Base-by-base conservation (phyloP, 2,329 filamentous ascomycete genomes). In the Beauveria sp. region DNA sequence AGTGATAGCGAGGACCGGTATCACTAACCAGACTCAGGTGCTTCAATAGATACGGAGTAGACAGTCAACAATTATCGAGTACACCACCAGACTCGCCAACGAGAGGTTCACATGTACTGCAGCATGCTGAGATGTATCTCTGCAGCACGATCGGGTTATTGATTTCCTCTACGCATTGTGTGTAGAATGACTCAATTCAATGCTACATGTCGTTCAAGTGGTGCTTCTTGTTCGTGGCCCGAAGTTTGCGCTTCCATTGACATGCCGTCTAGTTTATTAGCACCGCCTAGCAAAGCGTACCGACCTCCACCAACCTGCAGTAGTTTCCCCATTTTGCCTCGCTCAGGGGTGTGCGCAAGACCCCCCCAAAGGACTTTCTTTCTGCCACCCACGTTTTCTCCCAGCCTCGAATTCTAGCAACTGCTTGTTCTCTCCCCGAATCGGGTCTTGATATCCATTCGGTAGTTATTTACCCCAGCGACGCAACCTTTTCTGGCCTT, bases 321-420 rank as follows among this genome's bases (percentile, higher is more conserved):
- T 55, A 58, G 56, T 47, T 54, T 60, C 49, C 28, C 58, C 53
- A 56, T 38, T 57, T 57, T 50, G 18, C 28, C n/a, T 51, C 24
- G 45, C 22, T 61, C 60, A 61, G 60, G 60, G 60, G 60, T 61
- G 52, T 52, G 60, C 45, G 60, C 52, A 61, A 56, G 52, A 61
- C 45, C 45, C 52, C 47, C 47, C 57, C 38, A 40, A 22, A 24
- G 10, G 40, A 34, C 40, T 49, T 55, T 54, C 42, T 60, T 50
- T 51, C 54, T 45, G 24, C 42, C 18, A 34, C 47, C 58, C 58
- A 60, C 49, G 58, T 60, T 54, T 53, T 28, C 50, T 24, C 43
- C 58, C 20, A 24, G 26, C 51, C 2, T 46, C 14, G 58, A 54
- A 43, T 54, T 16, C 42, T 26, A 49, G 28, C 28, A 52, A 28